Percentiles rank a stretch among this genome's conserved stretches.
These are phyloP conservation scores for Candida michaelii DNA, from an alignment of 805 yeast genomes.

Conservation along the genomic window DNA sequence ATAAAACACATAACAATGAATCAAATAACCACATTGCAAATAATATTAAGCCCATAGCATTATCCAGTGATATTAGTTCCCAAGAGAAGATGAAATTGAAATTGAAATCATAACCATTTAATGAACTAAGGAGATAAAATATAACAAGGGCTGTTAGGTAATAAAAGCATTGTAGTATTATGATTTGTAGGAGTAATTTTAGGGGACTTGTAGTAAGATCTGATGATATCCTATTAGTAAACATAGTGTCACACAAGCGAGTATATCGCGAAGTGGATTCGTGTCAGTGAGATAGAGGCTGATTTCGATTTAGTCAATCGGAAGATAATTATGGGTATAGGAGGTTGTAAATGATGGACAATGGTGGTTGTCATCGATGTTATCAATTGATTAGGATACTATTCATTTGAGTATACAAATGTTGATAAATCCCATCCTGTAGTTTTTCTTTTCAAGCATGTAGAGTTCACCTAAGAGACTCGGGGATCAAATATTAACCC, in stretches of 20 bases:
- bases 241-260: slow-evolving; percentile 1
- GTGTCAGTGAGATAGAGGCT: not conserved
- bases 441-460: no score
- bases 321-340: no score
- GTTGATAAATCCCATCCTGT: no score
- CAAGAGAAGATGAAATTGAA: slow-evolving; percentile 78
- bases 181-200: slow-evolving; percentile 56
- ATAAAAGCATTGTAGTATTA: slow-evolving; percentile 75
- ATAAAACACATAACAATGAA: slow-evolving; percentile 77
- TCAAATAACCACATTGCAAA: slow-evolving; percentile 79
- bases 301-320: no score
- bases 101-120: slow-evolving; percentile 70
- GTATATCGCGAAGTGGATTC: not conserved
- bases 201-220: slow-evolving; percentile 27
- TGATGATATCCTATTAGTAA: slow-evolving; percentile 5
- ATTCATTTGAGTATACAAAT: no score
- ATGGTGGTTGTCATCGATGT: no score
- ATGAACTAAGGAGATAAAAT: slow-evolving; percentile 61
- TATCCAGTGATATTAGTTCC: slow-evolving; percentile 69
- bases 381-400: no score
- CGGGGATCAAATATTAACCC: no score
- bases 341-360: no score
- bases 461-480: no score
- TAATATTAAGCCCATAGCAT: slow-evolving; percentile 77
- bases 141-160: slow-evolving; percentile 69